Conservation (phyloP, 2,329 filamentous ascomycete species). For the Zasmidium citrigriseum region DNA sequence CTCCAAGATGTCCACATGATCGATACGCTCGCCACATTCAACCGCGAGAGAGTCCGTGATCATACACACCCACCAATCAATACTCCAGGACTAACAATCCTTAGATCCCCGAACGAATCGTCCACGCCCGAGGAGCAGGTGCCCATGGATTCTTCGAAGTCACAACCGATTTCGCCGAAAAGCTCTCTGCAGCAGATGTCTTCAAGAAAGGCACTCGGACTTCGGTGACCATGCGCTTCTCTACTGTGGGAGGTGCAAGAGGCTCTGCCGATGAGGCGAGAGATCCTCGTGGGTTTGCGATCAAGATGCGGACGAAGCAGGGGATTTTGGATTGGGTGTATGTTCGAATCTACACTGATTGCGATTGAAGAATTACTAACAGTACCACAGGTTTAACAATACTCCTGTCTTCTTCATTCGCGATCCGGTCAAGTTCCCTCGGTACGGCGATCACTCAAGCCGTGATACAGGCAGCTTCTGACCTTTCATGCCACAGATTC, state of each 20-base stretch:
- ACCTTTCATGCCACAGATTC: too few species aligned
- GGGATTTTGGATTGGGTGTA: constrained; percentile 33
- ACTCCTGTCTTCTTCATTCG: constrained; percentile 44
- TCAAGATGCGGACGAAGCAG: constrained; percentile 53
- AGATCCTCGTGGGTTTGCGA: constrained; percentile 51
- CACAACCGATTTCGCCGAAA: constrained; percentile 42
- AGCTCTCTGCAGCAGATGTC: constrained; percentile 53
- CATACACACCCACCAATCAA: too few species aligned
- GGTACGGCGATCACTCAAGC: too few species aligned
- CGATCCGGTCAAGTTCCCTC: constrained; percentile 46
- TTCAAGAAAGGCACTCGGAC: constrained; percentile 69
- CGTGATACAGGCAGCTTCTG: too few species aligned
- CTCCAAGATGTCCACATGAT: constrained; percentile 68
- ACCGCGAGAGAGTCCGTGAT: constrained; percentile 61
- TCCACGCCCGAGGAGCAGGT: constrained; percentile 65
- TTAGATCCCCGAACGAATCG: constrained; percentile 63
- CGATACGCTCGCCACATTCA: constrained; percentile 65
- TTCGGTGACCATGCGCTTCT: constrained; percentile 71
- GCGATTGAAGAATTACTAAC: too few species aligned
- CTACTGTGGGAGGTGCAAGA: constrained; percentile 76
- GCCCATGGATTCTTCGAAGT: constrained; percentile 59
- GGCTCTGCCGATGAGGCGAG: constrained; percentile 63
- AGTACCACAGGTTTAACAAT: constrained; percentile 16
- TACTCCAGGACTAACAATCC: neutral
- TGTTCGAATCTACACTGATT: neutral